Base-by-base conservation (phyloP, 192 early-diverging fungal species). In the Mortierella hygrophila region DNA sequence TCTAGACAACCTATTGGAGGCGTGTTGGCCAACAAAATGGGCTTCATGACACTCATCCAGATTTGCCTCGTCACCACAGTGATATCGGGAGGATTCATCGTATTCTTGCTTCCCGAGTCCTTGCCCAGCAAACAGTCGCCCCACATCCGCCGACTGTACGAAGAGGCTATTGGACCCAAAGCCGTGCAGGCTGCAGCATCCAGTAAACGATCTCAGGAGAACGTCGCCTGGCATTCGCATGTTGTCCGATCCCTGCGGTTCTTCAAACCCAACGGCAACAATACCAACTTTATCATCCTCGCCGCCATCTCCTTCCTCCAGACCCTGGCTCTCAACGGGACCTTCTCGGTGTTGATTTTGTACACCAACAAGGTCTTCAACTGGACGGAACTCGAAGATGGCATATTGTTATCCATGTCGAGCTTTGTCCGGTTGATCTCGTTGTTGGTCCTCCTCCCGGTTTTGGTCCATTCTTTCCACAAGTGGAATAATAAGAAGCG, bases 361-460 rank as follows among this genome's bases (percentile, higher is more conserved):
- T 91, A 91, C 76, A 89, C 90, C 3, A 89, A 87, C 83, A 44
- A 81, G 15, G 44, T 77, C 37, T 91, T 91, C 76, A 32, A 77
- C 70, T 91, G 90, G 90, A 87, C 86, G n/a, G 80, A 87, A 10
- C 81, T 85, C 29, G 90, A 91, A 71, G 87, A 83, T 57, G 89
- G 90, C 13, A 68, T 89, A 21, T 70, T 82, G 44, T 81, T 87
- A 23, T 82, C 81, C n/a, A 20, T 88, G 42, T 29, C 63, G 0
- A 86, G 87, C 0, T 40, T 78, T 13, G 68, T 75, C 35, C 82
- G 88, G 10, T 72, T 90, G 3, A 2, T 89, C 1, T 74, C 85
- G 9, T 44, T 90, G 2, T n/a, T 90, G 10, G n/a, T 82, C 3
- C 21, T 91, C 13, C 52, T 89, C 26, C 90, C 90, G 0, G 49